Percentiles rank a stretch among this genome's conserved stretches.
Conservation (phyloP, 2,329 filamentous ascomycete species). For the Aspergillus calidoustus region DNA sequence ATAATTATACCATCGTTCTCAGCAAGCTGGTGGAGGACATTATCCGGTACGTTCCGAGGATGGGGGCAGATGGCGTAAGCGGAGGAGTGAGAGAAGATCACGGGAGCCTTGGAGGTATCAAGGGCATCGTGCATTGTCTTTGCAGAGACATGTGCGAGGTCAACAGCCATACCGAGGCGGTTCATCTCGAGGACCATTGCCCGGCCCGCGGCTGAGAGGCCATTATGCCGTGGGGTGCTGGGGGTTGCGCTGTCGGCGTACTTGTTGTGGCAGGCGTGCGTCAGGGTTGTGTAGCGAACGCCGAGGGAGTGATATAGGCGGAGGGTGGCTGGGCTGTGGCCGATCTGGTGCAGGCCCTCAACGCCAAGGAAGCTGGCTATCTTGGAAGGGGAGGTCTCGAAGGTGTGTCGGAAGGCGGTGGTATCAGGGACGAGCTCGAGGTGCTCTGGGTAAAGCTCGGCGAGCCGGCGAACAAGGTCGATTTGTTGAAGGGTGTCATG, state of each 20-base stretch:
- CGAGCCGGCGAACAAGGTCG: constrained; percentile 40
- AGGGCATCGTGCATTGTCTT: constrained; percentile 88
- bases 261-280: constrained; percentile 90
- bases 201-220: constrained; percentile 73
- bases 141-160: constrained; percentile 76
- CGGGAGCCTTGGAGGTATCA: constrained; percentile 73
- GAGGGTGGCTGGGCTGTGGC: constrained; percentile 71
- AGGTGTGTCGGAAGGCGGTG: constrained; percentile 46
- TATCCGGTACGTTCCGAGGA: constrained; percentile 86
- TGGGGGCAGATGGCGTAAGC: constrained; percentile 82
- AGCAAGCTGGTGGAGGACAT: constrained; percentile 78
- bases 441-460: constrained; percentile 10
- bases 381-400: constrained; percentile 62
- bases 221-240: constrained; percentile 51
- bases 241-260: constrained; percentile 82
- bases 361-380: constrained; percentile 80
- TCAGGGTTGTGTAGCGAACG: constrained; percentile 85
- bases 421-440: constrained; percentile 11
- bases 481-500: constrained; percentile 40
- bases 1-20: constrained; percentile 77
- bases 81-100: constrained; percentile 89
- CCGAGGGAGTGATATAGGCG: constrained; percentile 77
- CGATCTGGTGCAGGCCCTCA: constrained; percentile 92
- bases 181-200: constrained; percentile 87
- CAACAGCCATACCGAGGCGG: constrained; percentile 89